These are phyloP conservation scores for Zalaria obscura DNA, from an alignment of 2,329 filamentous ascomycete genomes.

Conservation along the genomic window DNA sequence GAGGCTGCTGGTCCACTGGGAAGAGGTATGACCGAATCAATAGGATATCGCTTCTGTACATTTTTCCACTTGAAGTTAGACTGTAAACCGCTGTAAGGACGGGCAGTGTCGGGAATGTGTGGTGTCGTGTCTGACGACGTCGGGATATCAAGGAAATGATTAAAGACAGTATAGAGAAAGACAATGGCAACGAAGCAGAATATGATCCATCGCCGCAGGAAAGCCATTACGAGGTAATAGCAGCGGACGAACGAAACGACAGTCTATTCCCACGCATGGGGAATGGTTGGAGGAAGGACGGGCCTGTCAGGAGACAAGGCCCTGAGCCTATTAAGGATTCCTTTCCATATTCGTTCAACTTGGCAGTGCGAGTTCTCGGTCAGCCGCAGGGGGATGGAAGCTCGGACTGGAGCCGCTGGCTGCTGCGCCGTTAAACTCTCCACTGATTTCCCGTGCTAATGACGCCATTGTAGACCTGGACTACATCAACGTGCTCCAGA, in stretches of 20 bases:
- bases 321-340: too few species aligned
- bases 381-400: too few species aligned
- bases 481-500: too few species aligned
- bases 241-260: neutral
- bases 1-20: conserved; percentile 54
- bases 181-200: conserved; percentile 5
- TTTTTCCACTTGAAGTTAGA: conserved; percentile 16
- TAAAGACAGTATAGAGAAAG: conserved; percentile 3
- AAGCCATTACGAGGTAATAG: neutral
- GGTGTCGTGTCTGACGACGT: too few species aligned
- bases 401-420: too few species aligned
- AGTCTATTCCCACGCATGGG: neutral
- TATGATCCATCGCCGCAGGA: conserved; percentile 4
- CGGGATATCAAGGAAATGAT: neutral
- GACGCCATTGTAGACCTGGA: too few species aligned
- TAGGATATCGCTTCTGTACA: conserved; percentile 42
- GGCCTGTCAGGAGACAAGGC: conserved; percentile 4
- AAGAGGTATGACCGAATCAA: conserved; percentile 58
- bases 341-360: too few species aligned
- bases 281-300: neutral
- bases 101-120: too few species aligned
- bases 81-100: neutral
- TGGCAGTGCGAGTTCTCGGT: too few species aligned
- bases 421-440: too few species aligned
- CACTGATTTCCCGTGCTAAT: too few species aligned